phyloP scores from a whole-genome alignment of 768 basidiomycete species.

The Boletus bicolor region DNA sequence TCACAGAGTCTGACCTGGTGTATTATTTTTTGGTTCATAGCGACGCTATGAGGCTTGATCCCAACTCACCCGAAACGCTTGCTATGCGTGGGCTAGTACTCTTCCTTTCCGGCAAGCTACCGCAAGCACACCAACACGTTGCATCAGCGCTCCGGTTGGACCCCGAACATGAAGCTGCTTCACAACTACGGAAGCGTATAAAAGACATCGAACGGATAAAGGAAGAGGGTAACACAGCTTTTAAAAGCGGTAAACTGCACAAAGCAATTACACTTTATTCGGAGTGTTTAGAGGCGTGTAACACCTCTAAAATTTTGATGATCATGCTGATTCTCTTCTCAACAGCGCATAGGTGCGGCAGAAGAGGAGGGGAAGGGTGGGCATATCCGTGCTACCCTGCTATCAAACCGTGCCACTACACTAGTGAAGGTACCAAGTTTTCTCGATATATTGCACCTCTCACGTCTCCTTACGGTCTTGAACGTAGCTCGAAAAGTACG shows the following conservation, averaged over 20 bases:
- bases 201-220: constrained; percentile 80
- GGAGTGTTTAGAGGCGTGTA: constrained; percentile 63
- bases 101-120: constrained; percentile 67
- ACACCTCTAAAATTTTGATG: not conserved
- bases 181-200: constrained; percentile 70
- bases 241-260: constrained; percentile 56
- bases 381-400: constrained; percentile 71
- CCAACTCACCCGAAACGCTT: constrained; percentile 77
- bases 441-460: not conserved
- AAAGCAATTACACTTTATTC: constrained; percentile 70
- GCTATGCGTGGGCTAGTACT: constrained; percentile 75
- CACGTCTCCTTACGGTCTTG: constrained; percentile 6
- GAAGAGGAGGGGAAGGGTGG: constrained; percentile 78
- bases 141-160: constrained; percentile 72
- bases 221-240: constrained; percentile 78
- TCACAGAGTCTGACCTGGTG: constrained; percentile 1
- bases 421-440: constrained; percentile 56
- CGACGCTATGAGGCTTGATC: constrained; percentile 68
- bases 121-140: constrained; percentile 69
- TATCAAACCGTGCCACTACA: constrained; percentile 84
- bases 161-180: constrained; percentile 70
- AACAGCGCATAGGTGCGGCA: constrained; percentile 61
- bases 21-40: constrained; percentile 33
- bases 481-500: constrained; percentile 55
- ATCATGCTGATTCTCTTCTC: not conserved